These are phyloP conservation scores for Colletotrichum coccodes DNA, from an alignment of 2,329 filamentous ascomycete species.

Conservation along the genomic window DNA sequence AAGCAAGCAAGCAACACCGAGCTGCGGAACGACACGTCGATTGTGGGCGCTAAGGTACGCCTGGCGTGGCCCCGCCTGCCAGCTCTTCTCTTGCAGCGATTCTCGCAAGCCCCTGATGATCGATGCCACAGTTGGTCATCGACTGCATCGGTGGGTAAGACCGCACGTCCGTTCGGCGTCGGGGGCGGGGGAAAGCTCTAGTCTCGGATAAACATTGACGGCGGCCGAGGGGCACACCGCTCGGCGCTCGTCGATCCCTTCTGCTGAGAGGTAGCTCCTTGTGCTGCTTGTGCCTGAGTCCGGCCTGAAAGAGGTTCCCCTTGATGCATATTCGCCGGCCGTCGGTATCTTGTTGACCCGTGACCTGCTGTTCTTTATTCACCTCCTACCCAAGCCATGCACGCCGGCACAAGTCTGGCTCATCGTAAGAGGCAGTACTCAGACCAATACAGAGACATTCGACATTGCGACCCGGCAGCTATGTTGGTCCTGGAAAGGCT, in stretches of 20 bases:
- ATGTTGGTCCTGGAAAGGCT: neutral
- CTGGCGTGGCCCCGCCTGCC: constrained; percentile 23
- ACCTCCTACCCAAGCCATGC: neutral
- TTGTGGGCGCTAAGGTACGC: constrained; percentile 27
- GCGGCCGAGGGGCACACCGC: constrained; percentile 14
- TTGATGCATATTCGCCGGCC: neutral
- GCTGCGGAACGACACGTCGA: constrained; percentile 21
- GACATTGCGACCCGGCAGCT: neutral
- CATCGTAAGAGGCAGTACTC: neutral
- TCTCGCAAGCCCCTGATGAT: constrained; percentile 31
- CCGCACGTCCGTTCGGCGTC: constrained; percentile 1
- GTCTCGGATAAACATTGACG: constrained; percentile 4
- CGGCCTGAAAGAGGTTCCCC: neutral
- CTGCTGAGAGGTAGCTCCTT: constrained; percentile 19
- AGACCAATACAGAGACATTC: neutral
- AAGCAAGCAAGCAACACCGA: neutral
- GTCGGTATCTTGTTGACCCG: neutral
- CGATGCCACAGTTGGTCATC: constrained; percentile 31
- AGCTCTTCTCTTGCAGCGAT: constrained; percentile 22
- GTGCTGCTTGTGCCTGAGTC: neutral
- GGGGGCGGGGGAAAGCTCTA: neutral
- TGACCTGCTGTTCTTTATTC: too few relatives aligned
- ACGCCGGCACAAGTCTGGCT: neutral
- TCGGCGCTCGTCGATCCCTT: neutral
- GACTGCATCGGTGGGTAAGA: constrained; percentile 26